Evolutionary conservation across 2,329 filamentous ascomycete species (phyloP).

Genomic region (Harringtonia aguacate): DNA sequence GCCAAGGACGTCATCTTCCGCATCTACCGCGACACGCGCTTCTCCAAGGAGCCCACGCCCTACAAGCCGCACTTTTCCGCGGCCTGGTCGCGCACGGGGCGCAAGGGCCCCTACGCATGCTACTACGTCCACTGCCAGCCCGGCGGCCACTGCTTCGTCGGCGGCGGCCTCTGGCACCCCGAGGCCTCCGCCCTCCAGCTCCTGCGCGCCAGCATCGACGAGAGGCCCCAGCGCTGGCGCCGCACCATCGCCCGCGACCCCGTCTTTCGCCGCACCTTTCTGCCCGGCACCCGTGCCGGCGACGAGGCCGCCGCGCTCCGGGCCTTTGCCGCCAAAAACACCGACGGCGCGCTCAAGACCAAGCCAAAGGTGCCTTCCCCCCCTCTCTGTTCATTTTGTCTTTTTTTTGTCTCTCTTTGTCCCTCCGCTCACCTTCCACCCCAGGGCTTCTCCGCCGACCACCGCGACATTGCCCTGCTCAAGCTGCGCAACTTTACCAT

Average conservation of each 20-base stretch:
- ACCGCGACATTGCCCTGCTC: slow-evolving; percentile 70
- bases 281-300: slow-evolving; percentile 40
- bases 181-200: slow-evolving; percentile 54
- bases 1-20: slow-evolving; percentile 79
- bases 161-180: slow-evolving; percentile 74
- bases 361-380: slow-evolving; percentile 60
- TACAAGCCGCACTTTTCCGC: slow-evolving; percentile 82
- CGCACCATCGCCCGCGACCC: slow-evolving; percentile 50
- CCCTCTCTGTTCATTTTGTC: not conserved
- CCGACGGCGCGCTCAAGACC: slow-evolving; percentile 68
- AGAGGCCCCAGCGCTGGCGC: slow-evolving; percentile 59
- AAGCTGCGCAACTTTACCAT: slow-evolving; percentile 73
- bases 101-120: slow-evolving; percentile 77
- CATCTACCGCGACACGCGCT: slow-evolving; percentile 79
- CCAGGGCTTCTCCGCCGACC: slow-evolving; percentile 64
- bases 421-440: not conserved
- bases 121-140: slow-evolving; percentile 84
- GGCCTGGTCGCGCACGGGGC: slow-evolving; percentile 77
- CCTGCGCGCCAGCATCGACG: slow-evolving; percentile 66
- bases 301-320: slow-evolving; percentile 48
- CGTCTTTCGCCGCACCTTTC: slow-evolving; percentile 52
- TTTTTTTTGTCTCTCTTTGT: not conserved
- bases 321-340: slow-evolving; percentile 61
- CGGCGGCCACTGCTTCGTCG: slow-evolving; percentile 53
- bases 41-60: slow-evolving; percentile 73